Base-by-base conservation (phyloP, 202 grass and related monocot species). In the Setaria italica region DNA sequence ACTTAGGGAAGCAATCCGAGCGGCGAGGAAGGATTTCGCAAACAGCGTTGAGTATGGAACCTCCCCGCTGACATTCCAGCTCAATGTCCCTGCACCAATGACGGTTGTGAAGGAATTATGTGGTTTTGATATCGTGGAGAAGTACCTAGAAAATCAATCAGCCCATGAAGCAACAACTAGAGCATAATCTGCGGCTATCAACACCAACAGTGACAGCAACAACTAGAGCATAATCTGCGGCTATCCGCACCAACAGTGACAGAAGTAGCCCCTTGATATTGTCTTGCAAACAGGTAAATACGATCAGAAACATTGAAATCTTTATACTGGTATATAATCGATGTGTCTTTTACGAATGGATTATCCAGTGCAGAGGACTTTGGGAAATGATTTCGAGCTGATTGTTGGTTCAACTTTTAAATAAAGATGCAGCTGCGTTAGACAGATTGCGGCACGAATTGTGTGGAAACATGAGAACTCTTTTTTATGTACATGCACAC, bases 31-130 rank as follows among this genome's bases (percentile, higher is more conserved):
- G 19, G 90, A 91, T 39, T 88, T 84, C 17, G 17, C 71, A 78
- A 15, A 65, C 55, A 45, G 0, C n/a, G 45, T 6, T 35, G 68
- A 30, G 70, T 55, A 85, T 76, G 82, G 86, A 72, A 78, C 13
- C 33, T 93, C 91, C 21, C 5, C 21, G 5, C 32, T 56, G 9
- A 54, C 6, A 5, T 97, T 97, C 35, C 84, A 90, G 33, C 81
- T 97, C 46, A 79, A 91, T 55, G 89, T 93, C 82, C 91, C 94
- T 4, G 90, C 91, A 20, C 90, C 91, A 63, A 97, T 93, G 89
- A 88, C 89, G 2, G 30, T 75, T 16, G 85, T 93, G 19, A 97
- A 93, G 76, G 87, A 97, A 79, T 77, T 97, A 0, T 97, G 94
- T 16, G 94, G 94, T 74, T 90, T 97, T 5, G 80, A 97, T 80